Conservation (phyloP, 192 early-diverging fungal species). For the Gamsiella multidivaricata region DNA sequence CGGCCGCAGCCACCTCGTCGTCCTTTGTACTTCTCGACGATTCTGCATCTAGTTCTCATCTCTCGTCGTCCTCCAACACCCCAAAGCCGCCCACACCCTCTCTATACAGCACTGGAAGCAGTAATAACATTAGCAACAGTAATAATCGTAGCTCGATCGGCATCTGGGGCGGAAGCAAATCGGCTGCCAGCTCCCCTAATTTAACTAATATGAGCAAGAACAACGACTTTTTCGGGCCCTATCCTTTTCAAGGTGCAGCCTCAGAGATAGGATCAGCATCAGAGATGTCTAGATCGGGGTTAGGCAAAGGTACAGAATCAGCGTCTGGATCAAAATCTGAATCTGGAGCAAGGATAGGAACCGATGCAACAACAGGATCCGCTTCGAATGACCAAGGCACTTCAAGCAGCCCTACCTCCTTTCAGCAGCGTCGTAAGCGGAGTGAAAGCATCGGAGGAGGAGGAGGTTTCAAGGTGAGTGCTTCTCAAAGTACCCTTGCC, state of each 20-base stretch:
- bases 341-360: conserved; percentile 6
- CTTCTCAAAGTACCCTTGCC: neutral
- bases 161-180: conserved; percentile 37
- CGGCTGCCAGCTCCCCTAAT: conserved; percentile 41
- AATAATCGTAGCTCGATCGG: conserved; percentile 21
- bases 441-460: conserved; percentile 44
- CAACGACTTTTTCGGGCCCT: neutral
- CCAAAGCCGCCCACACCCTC: conserved; percentile 34
- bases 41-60: conserved; percentile 17
- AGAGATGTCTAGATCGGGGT: conserved; percentile 13
- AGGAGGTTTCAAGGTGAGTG: conserved; percentile 45
- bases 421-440: conserved; percentile 39
- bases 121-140: neutral
- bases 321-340: neutral
- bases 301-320: neutral
- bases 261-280: neutral
- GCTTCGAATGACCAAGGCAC: conserved; percentile 17
- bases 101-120: too few relatives aligned
- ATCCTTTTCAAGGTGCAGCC: neutral
- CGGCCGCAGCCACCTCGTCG: conserved; percentile 8
- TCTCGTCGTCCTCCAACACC: conserved; percentile 12
- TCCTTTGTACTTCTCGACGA: neutral
- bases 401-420: conserved; percentile 26
- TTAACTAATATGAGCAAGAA: conserved; percentile 16
- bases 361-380: neutral